These are phyloP conservation scores for Boletus hoseneyae DNA, from an alignment of 1,284 basidiomycete genomes.

Conservation along the genomic window DNA sequence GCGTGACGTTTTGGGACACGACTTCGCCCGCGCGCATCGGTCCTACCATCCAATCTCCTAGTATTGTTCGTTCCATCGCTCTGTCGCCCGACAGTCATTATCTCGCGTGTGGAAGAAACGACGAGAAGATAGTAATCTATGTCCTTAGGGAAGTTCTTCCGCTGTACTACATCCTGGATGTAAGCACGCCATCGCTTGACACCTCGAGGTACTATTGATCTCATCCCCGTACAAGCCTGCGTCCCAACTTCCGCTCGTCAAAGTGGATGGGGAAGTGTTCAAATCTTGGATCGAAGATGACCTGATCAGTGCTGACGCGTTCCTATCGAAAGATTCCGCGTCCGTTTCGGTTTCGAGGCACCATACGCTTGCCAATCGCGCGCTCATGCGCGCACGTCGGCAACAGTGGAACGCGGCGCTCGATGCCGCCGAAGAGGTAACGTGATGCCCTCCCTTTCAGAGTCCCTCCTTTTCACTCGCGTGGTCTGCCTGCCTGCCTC, in stretches of 20 bases:
- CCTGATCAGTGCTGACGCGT: background rate
- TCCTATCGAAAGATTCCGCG: background rate
- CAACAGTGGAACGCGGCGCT: background rate
- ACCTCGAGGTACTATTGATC: too few relatives aligned
- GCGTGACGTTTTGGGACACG: background rate
- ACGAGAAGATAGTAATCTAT: slow-evolving; percentile 10
- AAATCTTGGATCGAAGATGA: slow-evolving; percentile 10
- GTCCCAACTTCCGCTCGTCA: slow-evolving; percentile 9
- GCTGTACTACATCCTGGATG: slow-evolving; percentile 10
- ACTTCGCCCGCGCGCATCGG: background rate
- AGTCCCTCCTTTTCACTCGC: background rate
- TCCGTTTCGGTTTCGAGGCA: background rate
- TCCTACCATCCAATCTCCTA: background rate
- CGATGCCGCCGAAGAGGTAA: slow-evolving; percentile 1
- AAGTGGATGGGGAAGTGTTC: background rate
- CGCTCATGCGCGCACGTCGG: background rate
- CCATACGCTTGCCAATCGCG: slow-evolving; percentile 3
- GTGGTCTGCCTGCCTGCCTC: too few relatives aligned
- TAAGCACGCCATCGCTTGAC: background rate
- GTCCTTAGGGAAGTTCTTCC: slow-evolving; percentile 13
- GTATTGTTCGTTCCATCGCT: background rate
- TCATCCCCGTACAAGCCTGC: background rate
- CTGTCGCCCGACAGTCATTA: slow-evolving; percentile 1
- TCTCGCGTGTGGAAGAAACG: slow-evolving; percentile 11
- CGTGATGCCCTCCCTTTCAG: background rate